Evolutionary conservation across 169 alveolate species (phyloP).

Genomic region (Plasmodium knowlesi): DNA sequence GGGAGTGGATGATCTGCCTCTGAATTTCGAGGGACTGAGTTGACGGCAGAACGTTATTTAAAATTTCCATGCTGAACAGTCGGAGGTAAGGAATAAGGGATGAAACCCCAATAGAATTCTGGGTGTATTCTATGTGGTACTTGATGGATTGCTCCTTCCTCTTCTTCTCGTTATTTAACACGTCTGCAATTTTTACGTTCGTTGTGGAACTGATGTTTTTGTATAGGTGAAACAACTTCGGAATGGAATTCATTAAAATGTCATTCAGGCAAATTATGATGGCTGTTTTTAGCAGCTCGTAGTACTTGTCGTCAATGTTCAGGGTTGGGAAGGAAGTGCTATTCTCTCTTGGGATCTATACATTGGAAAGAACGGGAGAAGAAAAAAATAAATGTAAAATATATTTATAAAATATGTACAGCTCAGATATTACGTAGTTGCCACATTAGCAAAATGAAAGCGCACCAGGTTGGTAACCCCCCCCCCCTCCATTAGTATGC

Average conservation of each 20-base stretch:
- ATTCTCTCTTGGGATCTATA: constrained; percentile 7
- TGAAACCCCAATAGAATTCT: constrained; percentile 30
- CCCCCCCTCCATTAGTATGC: background rate
- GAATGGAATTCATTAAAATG: constrained; percentile 69
- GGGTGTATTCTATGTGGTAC: constrained; percentile 71
- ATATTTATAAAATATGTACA: too few species aligned
- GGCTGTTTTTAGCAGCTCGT: constrained; percentile 66
- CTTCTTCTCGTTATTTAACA: constrained; percentile 47
- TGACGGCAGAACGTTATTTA: constrained; percentile 71
- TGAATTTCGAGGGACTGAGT: constrained; percentile 75
- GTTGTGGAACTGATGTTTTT: background rate
- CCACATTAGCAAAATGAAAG: background rate
- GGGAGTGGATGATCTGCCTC: constrained; percentile 58
- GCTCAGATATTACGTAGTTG: background rate
- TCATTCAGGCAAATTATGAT: constrained; percentile 67
- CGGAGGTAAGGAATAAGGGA: constrained; percentile 69
- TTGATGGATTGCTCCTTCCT: constrained; percentile 69
- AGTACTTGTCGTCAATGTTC: constrained; percentile 50
- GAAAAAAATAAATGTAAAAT: background rate
- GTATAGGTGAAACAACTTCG: constrained; percentile 47
- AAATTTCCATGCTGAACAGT: constrained; percentile 71
- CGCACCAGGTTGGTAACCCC: background rate
- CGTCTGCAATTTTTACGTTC: constrained; percentile 36
- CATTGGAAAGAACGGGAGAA: background rate
- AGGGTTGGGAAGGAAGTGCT: constrained; percentile 19